Evolutionary conservation across 202 grass and related monocot genomes (phyloP), one percentile per base, ranked within the genome.

Genomic region (Saccharum hybrid): DNA sequence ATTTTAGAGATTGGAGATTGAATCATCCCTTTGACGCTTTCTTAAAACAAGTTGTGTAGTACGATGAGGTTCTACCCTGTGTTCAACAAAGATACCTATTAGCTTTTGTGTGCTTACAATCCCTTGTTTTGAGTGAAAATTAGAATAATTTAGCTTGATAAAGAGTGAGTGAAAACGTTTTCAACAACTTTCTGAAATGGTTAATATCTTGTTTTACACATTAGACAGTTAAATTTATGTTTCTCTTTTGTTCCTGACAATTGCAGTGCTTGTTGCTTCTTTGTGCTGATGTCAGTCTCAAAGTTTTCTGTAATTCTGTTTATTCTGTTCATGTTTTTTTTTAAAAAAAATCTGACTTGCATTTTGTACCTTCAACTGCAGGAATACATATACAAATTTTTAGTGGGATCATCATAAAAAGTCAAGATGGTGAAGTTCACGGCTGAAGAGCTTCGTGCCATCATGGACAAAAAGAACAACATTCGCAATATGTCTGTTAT

Each of bases 401-500:
- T 72, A 16, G 34, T 31, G 41, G 81, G 76, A 91, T 57, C 19
- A 0, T 21, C 54, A 21, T 21, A 57, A 57, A 57, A 9, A 87
- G 68, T 63, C 77, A 87, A 84, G 84, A 90, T 90, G 88, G 89
- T 91, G 85, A 88, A 86, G 72, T 86, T 91, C 82, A 91, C 67
- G 10, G 82, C 67, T 15, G 84, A 91, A 75, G 86, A 80, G 64
- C 78, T 91, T 23, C 89, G 92, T 11, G 46, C 13, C 1, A 94
- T 85, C 19, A 91, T 94, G 92, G 92, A 94, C 81, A 73, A 87
- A 66, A 88, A 90, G 9, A 83, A 86, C 65, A 90, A 90, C 26
- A 90, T 90, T 10, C 38, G 91, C 4, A 90, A 86, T 72, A 93
- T 93, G 88, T 93, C 91, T 68, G 88, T 88, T 77, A 90, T 90